Percentiles rank a stretch among this genome's conserved stretches.
phyloP scores from a whole-genome alignment of 1,139 yeast species.

The Sugiyamaella japonica region DNA sequence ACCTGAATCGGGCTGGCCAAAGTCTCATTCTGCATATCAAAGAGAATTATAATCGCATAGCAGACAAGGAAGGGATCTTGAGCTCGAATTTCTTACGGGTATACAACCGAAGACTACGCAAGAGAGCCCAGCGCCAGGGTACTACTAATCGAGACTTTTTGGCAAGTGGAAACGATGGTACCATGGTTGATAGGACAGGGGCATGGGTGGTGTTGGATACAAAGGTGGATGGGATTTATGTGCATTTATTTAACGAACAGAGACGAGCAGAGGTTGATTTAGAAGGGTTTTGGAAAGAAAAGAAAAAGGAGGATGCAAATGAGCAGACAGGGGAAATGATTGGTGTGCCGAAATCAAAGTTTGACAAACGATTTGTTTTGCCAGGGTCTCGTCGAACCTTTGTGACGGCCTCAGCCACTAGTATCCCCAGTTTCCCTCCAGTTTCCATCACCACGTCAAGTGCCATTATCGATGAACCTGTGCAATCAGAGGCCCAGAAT shows the following conservation, averaged over 20 bases:
- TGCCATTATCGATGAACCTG: slow-evolving; percentile 9
- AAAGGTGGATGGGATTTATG: slow-evolving; percentile 57
- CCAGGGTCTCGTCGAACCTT: slow-evolving; percentile 13
- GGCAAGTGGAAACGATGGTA: slow-evolving; percentile 25
- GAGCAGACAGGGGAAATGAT: neutral
- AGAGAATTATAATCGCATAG: slow-evolving; percentile 44
- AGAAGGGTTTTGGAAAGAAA: slow-evolving; percentile 59
- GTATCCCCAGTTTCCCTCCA: neutral
- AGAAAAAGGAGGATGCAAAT: neutral
- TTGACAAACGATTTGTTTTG: slow-evolving; percentile 17
- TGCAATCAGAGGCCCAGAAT: slow-evolving; percentile 7
- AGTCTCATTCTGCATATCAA: slow-evolving; percentile 55
- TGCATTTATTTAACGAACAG: slow-evolving; percentile 71
- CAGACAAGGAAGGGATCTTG: slow-evolving; percentile 70
- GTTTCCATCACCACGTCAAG: neutral
- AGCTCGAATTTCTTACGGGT: slow-evolving; percentile 59
- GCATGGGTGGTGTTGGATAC: slow-evolving; percentile 80
- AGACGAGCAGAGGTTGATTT: slow-evolving; percentile 67
- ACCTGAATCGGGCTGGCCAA: slow-evolving; percentile 67
- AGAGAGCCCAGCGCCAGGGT: slow-evolving; percentile 49
- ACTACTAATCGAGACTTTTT: slow-evolving; percentile 14
- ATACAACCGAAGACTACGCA: slow-evolving; percentile 61
- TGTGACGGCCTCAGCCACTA: neutral
- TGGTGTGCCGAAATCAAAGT: slow-evolving; percentile 13
- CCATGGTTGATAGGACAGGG: slow-evolving; percentile 32